Evolutionary conservation across 2,329 filamentous ascomycete genomes (phyloP).

Genomic region (Apiospora saccharicola): DNA sequence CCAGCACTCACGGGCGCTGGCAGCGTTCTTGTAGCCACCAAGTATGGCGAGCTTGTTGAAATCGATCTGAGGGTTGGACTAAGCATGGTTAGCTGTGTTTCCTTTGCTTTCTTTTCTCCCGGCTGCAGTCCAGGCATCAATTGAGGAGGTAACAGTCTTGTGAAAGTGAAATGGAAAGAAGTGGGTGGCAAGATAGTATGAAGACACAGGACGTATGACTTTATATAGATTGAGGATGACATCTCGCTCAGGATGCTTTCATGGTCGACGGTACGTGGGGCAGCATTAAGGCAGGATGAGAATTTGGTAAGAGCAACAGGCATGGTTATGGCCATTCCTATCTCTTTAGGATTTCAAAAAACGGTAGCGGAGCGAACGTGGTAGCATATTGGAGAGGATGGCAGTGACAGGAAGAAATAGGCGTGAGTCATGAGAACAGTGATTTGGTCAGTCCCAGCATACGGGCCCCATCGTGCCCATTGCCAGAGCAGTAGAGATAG

Average conservation of each 20-base stretch:
- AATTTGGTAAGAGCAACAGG: no score
- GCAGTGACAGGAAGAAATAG: neutral
- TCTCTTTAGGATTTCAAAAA: no score
- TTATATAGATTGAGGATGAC: no score
- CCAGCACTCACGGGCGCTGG: slow-evolving; percentile 20
- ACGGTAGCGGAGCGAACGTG: no score
- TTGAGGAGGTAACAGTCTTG: neutral
- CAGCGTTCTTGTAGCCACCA: neutral
- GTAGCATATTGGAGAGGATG: no score
- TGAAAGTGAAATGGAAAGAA: no score
- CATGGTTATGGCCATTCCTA: no score
- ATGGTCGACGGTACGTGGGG: no score
- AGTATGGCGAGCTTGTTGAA: slow-evolving; percentile 5
- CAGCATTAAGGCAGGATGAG: no score
- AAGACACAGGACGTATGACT: no score
- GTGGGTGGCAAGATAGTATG: no score
- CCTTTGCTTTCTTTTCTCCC: neutral
- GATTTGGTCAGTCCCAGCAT: neutral
- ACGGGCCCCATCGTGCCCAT: neutral
- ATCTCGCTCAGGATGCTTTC: no score
- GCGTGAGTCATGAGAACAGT: neutral
- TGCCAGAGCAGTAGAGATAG: neutral
- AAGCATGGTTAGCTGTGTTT: neutral
- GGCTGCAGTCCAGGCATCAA: neutral
- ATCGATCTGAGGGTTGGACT: neutral